These are phyloP conservation scores for Stylonectria norvegica DNA, from an alignment of 2,329 filamentous ascomycete species.

Conservation along the genomic window DNA sequence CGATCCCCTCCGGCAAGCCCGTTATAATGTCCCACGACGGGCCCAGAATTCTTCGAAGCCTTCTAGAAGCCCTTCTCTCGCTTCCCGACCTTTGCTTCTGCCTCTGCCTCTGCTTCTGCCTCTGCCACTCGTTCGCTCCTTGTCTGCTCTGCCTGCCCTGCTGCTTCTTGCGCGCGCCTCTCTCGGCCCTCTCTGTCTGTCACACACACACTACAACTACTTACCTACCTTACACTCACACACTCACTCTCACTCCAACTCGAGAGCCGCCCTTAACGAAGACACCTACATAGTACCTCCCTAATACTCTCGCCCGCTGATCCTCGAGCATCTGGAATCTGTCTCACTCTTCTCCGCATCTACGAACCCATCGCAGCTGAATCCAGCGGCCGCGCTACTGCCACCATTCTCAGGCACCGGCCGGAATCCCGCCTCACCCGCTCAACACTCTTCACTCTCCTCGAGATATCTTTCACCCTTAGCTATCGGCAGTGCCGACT, in stretches of 20 bases:
- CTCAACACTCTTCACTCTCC: constrained; percentile 8
- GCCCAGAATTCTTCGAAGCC: constrained; percentile 27
- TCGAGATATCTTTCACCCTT: constrained; percentile 13
- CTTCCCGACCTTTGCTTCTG: not conserved
- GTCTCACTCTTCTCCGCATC: too few species aligned
- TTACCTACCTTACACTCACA: too few species aligned
- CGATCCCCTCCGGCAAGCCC: constrained; percentile 29
- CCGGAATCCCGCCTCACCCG: not conserved
- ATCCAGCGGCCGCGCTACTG: not conserved
- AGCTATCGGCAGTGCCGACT: not conserved
- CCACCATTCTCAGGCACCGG: not conserved
- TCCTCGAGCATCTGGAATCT: too few species aligned
- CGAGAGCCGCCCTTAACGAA: too few species aligned
- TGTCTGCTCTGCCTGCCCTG: constrained; percentile 10
- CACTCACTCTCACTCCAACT: too few species aligned
- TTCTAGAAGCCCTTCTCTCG: constrained; percentile 28
- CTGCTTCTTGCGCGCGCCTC: constrained; percentile 8
- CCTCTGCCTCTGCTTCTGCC: constrained; percentile 11
- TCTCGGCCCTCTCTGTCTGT: not conserved
- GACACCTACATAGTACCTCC: too few species aligned
- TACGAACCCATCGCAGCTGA: not conserved
- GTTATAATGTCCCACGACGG: constrained; percentile 28
- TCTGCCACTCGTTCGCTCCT: constrained; percentile 9
- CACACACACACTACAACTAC: constrained; percentile 4
- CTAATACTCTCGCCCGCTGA: too few species aligned